A percentile compares a stretch with the other conserved stretches of the same genome.
phyloP scores from a whole-genome alignment of 192 early-diverging fungal species.

The Rhizoclosmatium globosum region DNA sequence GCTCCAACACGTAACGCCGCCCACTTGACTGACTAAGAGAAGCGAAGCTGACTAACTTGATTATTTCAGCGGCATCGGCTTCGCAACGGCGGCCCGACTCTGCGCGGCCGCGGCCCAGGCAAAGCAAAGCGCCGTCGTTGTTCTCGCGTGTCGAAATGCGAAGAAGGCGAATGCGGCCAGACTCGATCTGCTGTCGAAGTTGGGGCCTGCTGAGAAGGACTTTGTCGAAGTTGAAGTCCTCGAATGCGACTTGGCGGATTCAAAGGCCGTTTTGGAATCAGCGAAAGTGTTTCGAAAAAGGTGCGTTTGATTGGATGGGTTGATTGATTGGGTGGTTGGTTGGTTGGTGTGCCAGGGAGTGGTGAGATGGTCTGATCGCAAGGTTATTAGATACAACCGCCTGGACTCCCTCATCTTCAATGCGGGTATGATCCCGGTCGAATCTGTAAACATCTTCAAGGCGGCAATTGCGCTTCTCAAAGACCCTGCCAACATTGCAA shows the following conservation, averaged over 20 bases:
- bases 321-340: too few relatives aligned
- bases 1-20: conserved; percentile 43
- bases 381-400: conserved; percentile 27
- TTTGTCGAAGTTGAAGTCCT: conserved; percentile 41
- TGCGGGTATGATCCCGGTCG: conserved; percentile 57
- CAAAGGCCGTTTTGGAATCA: conserved; percentile 42
- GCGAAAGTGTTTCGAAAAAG: conserved; percentile 41
- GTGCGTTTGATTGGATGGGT: conserved; percentile 2
- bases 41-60: neutral
- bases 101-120: conserved; percentile 26
- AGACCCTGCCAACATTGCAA: conserved; percentile 48
- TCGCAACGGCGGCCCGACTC: conserved; percentile 45
- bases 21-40: neutral
- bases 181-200: conserved; percentile 15
- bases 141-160: conserved; percentile 52
- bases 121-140: conserved; percentile 33
- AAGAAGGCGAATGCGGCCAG: conserved; percentile 43
- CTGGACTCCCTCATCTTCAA: conserved; percentile 58
- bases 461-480: conserved; percentile 42
- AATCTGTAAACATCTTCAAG: conserved; percentile 27
- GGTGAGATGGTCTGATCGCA: conserved; percentile 6
- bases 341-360: conserved; percentile 1
- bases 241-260: conserved; percentile 44
- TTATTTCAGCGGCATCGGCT: conserved; percentile 50
- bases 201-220: neutral